Percentiles rank a stretch among this genome's conserved stretches.
These are phyloP conservation scores for maize (Zea mays) DNA, from an alignment of 176 grass and related monocot genomes.

Conservation along the genomic window Zm-B73-REFERENCE-NAM-5.0 NC_050102.1:161010501-161011000, in stretches of 20 bases:
- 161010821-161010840: constrained; percentile 35
- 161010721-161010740: constrained; percentile 54
- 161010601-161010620: constrained; percentile 25
- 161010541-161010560: constrained; percentile 19
- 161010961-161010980: constrained; percentile 32
- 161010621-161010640: constrained; percentile 27
- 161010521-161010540: constrained; percentile 23
- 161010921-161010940: constrained; percentile 36
- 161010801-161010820: constrained; percentile 15
- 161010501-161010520: constrained; percentile 38
- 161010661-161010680: constrained; percentile 34
- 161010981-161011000: not conserved
- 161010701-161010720: constrained; percentile 24
- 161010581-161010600: not conserved
- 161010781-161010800: not conserved
- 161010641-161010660: constrained; percentile 13
- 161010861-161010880: not conserved
- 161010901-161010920: constrained; percentile 40
- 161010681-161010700: constrained; percentile 34
- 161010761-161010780: not conserved
- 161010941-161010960: constrained; percentile 52
- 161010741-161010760: not conserved
- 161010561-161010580: constrained; percentile 40
- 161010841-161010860: not conserved
- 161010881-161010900: constrained; percentile 28